phyloP scores from a whole-genome alignment of 208 protist species.

The Leishmania arabica region DNA sequence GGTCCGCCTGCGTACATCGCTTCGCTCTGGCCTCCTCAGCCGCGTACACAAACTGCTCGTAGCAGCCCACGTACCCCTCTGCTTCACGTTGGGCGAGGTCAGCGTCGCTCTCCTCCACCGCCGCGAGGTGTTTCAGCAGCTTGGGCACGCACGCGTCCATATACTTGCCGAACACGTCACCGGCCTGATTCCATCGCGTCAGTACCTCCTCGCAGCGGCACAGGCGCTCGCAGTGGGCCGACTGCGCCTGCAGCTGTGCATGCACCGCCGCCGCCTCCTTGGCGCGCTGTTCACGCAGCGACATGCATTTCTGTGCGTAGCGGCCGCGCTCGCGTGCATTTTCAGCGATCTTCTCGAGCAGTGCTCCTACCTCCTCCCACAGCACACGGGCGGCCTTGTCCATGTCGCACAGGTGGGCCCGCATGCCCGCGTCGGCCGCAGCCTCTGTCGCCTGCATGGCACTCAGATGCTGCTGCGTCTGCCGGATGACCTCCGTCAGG shows the following conservation, averaged over 20 bases:
- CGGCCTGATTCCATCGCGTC: conserved; percentile 41
- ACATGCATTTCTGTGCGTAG: conserved; percentile 60
- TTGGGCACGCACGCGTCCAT: conserved; percentile 92
- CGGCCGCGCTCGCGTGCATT: conserved; percentile 48
- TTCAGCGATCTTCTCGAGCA: conserved; percentile 42
- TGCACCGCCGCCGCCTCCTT: conserved; percentile 37
- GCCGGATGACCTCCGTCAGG: conserved; percentile 31
- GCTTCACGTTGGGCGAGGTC: conserved; percentile 71
- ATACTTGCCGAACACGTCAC: conserved; percentile 74
- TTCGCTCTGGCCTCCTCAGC: conserved; percentile 80
- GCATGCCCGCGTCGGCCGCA: conserved; percentile 35
- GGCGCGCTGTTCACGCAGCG: conserved; percentile 55
- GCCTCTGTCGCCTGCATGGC: conserved; percentile 40
- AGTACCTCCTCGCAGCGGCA: conserved; percentile 58
- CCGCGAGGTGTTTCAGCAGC: conserved; percentile 84
- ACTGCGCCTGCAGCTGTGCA: conserved; percentile 56
- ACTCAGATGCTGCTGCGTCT: conserved; percentile 32
- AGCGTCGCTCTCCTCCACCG: conserved; percentile 80
- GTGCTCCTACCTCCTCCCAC: conserved; percentile 47
- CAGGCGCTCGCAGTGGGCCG: conserved; percentile 45
- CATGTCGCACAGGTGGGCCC: conserved; percentile 31
- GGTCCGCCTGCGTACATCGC: conserved; percentile 68
- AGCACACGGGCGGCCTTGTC: conserved; percentile 49
- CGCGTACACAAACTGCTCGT: conserved; percentile 78
- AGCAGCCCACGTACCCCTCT: conserved; percentile 73